Base-by-base conservation (phyloP, 2,329 filamentous ascomycete species). In the Diaporthe australafricana region DNA sequence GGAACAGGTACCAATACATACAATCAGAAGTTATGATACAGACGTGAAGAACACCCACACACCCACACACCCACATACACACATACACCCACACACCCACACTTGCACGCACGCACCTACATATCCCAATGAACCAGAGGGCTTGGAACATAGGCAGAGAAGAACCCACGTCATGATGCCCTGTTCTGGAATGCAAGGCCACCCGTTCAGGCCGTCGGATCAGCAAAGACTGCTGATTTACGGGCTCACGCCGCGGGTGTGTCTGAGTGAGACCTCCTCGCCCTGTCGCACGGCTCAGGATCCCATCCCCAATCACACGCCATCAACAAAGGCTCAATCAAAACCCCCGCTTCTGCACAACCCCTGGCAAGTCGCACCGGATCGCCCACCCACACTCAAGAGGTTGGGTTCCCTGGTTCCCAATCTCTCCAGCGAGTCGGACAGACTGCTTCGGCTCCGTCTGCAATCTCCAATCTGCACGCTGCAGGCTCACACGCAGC, bases 401-500 rank as follows among this genome's bases (percentile, higher is more conserved):
- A 63, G 60, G 42, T 38, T 65, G 60, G 42, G 60, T 35, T 48
- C 27, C 57, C 42, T 47, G 69, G 42, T 35, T 47, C 32, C 65
- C 57, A 68, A 71, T 71, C 56, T 69, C 69, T 66, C 35, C 47
- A 45, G 40, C 38, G 57, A n/a, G 25, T 62, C 47, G 32, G 53
- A 62, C 67, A 62, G 67, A 45, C 65, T 70, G 45, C 57, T 57
- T 72, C 70, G 52, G 52, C 70, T 71, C 62, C 68, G 63, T 71
- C 63, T 68, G 68, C 63, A 73, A 73, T 73, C 68, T 65, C 69
- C 68, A 71, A 63, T 65, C 62, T 71, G 68, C 68, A 71, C 53
- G 57, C 42, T 68, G 67, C 52, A 69, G 42, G 56, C 67, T 40
- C 67, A 20, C 53, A 57, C 42, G 55, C 53, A 52, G 47, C 40